Evolutionary conservation across 2,329 filamentous ascomycete genomes (phyloP).

Genomic region (Pestalotiopsis sp.): DNA sequence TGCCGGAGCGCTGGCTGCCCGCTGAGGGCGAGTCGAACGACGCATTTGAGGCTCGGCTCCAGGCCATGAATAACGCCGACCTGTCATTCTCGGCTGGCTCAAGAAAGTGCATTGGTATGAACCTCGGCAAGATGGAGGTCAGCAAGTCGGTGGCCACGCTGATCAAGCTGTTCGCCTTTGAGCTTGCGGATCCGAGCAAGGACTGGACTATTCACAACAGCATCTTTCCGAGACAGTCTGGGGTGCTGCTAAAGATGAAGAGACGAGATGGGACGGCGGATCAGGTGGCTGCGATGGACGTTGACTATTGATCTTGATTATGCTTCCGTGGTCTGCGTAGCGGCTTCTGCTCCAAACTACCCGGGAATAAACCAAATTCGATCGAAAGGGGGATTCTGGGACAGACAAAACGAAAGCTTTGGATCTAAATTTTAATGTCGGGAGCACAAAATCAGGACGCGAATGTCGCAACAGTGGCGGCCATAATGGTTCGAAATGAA

Average conservation of each 20-base stretch:
- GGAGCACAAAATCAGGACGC: too few species aligned
- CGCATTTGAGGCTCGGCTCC: slow-evolving; percentile 43
- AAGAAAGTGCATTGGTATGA: slow-evolving; percentile 18
- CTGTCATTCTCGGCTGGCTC: slow-evolving; percentile 15
- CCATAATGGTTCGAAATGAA: too few species aligned
- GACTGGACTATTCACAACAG: slow-evolving; percentile 11
- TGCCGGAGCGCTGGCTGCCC: slow-evolving; percentile 44
- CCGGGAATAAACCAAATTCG: too few species aligned
- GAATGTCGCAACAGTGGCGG: too few species aligned
- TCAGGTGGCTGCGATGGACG: not conserved
- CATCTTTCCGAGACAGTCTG: slow-evolving; percentile 11
- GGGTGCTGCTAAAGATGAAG: not conserved
- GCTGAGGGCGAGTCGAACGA: slow-evolving; percentile 26
- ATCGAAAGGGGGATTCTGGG: too few species aligned
- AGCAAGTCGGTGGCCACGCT: slow-evolving; percentile 40
- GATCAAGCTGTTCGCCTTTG: slow-evolving; percentile 37
- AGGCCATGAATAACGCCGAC: slow-evolving; percentile 52
- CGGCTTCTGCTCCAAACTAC: too few species aligned
- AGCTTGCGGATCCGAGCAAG: slow-evolving; percentile 11
- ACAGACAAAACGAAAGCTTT: too few species aligned
- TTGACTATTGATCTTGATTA: not conserved
- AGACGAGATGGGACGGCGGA: not conserved
- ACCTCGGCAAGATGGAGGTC: slow-evolving; percentile 25
- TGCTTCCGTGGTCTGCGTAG: too few species aligned
- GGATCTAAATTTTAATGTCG: too few species aligned